A percentile compares a stretch with the other conserved stretches of the same genome.
phyloP scores from a whole-genome alignment of 768 basidiomycete species.

The Suillus fuscotomentosus region DNA sequence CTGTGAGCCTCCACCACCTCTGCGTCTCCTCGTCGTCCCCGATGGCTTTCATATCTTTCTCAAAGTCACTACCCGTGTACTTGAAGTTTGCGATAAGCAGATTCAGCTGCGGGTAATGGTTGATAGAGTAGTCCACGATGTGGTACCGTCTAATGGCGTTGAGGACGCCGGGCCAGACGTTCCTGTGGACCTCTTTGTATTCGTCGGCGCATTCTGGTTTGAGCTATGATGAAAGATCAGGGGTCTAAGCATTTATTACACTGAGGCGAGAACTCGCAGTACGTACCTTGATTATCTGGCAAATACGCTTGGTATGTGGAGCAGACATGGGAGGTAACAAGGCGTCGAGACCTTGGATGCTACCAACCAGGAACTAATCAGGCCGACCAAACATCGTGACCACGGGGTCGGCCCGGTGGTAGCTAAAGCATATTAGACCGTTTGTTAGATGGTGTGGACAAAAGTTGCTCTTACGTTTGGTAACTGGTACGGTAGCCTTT shows the following conservation, averaged over 20 bases:
- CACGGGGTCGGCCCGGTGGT: neutral
- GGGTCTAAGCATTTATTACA: neutral
- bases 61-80: constrained; percentile 66
- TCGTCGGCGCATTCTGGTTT: constrained; percentile 50
- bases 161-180: constrained; percentile 71
- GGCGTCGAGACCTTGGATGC: neutral
- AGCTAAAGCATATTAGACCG: neutral
- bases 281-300: constrained; percentile 68
- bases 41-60: constrained; percentile 62
- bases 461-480: constrained; percentile 3
- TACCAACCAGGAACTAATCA: neutral
- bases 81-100: constrained; percentile 81
- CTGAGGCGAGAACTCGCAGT: neutral
- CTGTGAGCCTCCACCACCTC: constrained; percentile 72
- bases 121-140: constrained; percentile 75
- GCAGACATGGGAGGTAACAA: constrained; percentile 2
- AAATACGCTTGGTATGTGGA: constrained; percentile 49
- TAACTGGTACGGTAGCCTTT: constrained; percentile 7
- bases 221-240: constrained; percentile 36
- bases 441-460: constrained; percentile 41
- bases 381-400: neutral
- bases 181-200: constrained; percentile 58
- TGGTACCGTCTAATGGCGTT: constrained; percentile 59
- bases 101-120: constrained; percentile 58
- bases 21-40: constrained; percentile 66